Conservation (phyloP, 495 filamentous ascomycete species). For the Viridothelium virens region DNA sequence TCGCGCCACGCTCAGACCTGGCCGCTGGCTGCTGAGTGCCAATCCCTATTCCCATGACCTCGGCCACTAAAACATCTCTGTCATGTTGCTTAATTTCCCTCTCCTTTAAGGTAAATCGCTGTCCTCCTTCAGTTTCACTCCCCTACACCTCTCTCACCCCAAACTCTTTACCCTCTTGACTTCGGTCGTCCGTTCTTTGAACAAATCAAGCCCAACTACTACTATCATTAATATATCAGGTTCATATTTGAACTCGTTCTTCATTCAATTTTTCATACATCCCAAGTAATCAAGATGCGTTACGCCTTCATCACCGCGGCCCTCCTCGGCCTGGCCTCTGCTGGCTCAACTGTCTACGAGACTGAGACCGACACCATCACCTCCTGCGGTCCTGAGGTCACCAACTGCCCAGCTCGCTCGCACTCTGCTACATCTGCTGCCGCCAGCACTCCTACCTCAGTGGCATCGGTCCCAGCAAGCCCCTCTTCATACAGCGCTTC, state of each 20-base stretch:
- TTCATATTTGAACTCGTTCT: not conserved
- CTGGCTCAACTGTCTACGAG: constrained; percentile 19
- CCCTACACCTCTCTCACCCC: not conserved
- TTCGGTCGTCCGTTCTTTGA: constrained; percentile 27
- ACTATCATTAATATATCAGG: constrained; percentile 11
- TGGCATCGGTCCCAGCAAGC: not conserved
- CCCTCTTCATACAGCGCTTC: constrained; percentile 8
- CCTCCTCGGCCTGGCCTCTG: constrained; percentile 20
- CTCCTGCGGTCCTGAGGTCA: constrained; percentile 23
- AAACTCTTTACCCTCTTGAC: constrained; percentile 9
- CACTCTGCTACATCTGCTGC: constrained; percentile 12
- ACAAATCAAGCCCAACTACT: constrained; percentile 12
- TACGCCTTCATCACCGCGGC: constrained; percentile 19
- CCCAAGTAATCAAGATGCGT: constrained; percentile 19
- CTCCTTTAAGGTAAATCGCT: not conserved
- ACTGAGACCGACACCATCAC: constrained; percentile 23
- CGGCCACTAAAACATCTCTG: constrained; percentile 2
- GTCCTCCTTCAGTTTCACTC: not conserved
- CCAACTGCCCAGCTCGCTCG: constrained; percentile 21
- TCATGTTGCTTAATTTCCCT: not conserved
- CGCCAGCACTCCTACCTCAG: constrained; percentile 12
- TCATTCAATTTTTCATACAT: not conserved
- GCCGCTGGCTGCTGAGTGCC: constrained; percentile 1
- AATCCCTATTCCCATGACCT: constrained; percentile 6
- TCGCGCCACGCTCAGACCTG: not conserved